Percentiles rank a stretch among this genome's conserved stretches.
Evolutionary conservation across 2,329 filamentous ascomycete species (phyloP).

Genomic region (Stenocarpella maydis): DNA sequence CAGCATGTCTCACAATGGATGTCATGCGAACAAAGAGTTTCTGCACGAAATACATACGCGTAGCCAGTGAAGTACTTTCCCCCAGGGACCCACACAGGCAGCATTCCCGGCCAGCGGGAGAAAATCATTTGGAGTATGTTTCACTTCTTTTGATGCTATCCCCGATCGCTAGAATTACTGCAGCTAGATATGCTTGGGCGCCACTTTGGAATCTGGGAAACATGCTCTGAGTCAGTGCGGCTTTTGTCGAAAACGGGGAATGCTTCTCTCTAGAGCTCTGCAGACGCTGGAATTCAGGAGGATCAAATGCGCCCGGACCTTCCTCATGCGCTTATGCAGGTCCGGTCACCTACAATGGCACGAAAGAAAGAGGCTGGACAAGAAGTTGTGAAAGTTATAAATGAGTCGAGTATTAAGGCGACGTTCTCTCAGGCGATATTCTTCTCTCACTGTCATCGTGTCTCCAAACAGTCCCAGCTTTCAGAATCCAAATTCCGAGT

Average conservation of each 20-base stretch:
- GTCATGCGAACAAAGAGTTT: background rate
- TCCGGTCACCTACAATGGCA: background rate
- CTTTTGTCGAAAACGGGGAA: background rate
- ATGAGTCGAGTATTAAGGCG: background rate
- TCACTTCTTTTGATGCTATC: background rate
- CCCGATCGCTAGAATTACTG: background rate
- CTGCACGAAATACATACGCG: background rate
- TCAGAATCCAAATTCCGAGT: background rate
- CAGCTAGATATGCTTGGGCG: no score
- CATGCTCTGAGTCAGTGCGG: background rate
- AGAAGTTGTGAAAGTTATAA: no score
- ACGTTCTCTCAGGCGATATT: no score
- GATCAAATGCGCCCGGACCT: no score
- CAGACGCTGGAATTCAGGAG: no score
- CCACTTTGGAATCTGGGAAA: no score
- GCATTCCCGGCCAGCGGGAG: background rate
- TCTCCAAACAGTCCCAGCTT: background rate
- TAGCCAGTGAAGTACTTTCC: background rate
- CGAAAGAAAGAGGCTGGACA: background rate
- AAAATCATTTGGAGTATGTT: background rate
- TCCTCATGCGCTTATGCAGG: no score
- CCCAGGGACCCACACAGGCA: background rate
- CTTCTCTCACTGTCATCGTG: no score
- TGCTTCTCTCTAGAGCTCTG: background rate
- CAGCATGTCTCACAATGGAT: background rate